phyloP scores from a whole-genome alignment of 345 rosid genomes.

The Linum tenue region DNA sequence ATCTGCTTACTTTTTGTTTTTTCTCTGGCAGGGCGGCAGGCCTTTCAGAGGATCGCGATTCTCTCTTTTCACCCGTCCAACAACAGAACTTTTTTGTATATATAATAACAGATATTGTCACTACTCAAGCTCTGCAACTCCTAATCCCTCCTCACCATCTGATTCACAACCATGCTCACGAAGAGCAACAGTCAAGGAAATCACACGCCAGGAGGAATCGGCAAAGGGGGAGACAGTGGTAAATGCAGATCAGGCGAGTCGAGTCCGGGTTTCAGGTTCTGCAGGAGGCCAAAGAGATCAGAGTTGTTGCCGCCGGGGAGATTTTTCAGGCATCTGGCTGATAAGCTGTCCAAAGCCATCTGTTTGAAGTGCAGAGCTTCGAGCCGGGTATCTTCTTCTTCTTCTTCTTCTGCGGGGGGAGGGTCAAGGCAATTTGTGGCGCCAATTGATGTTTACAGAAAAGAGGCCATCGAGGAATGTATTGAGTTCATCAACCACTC shows the following conservation, averaged over 20 bases:
- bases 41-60: no score
- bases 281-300: constrained; percentile 33
- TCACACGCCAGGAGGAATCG: constrained; percentile 9
- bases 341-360: constrained; percentile 34
- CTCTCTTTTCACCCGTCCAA: no score
- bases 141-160: constrained; percentile 2
- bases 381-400: constrained; percentile 31
- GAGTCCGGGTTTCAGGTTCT: constrained; percentile 38
- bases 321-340: constrained; percentile 38
- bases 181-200: constrained; percentile 19
- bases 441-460: constrained; percentile 45
- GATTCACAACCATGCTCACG: constrained; percentile 21
- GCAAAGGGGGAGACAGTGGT: background rate
- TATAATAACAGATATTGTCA: background rate
- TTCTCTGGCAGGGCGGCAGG: no score
- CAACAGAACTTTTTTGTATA: background rate
- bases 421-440: constrained; percentile 32
- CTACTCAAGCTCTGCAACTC: constrained; percentile 10
- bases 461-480: constrained; percentile 70
- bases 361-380: constrained; percentile 29
- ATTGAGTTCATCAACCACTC: constrained; percentile 73
- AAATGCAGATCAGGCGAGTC: constrained; percentile 14
- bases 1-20: no score
- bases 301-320: constrained; percentile 36
- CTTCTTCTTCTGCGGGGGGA: constrained; percentile 3